phyloP scores from a whole-genome alignment of 1,284 basidiomycete species.

The Rhodofomes roseus region DNA sequence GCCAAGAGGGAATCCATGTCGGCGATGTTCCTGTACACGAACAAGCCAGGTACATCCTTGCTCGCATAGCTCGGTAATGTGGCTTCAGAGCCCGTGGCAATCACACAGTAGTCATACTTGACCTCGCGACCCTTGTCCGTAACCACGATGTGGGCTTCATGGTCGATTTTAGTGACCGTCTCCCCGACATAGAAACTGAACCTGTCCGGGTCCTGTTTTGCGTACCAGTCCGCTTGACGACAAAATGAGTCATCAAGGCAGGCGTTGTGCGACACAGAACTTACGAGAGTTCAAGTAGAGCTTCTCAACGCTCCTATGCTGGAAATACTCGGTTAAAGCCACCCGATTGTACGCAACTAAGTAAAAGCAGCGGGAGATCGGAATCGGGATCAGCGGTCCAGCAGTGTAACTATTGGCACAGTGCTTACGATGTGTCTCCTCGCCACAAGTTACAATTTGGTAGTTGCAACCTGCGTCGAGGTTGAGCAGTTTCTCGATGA shows the following conservation, averaged over 20 bases:
- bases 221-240: constrained; percentile 51
- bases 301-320: constrained; percentile 59
- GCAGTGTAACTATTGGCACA: neutral
- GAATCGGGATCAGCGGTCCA: neutral
- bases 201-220: constrained; percentile 48
- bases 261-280: constrained; percentile 1
- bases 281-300: constrained; percentile 59
- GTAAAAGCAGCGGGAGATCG: neutral
- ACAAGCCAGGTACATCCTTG: constrained; percentile 48
- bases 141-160: constrained; percentile 39
- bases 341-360: constrained; percentile 47
- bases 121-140: constrained; percentile 47
- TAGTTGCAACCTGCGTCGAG: constrained; percentile 48
- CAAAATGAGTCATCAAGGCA: neutral
- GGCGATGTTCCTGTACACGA: constrained; percentile 71
- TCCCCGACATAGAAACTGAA: constrained; percentile 54
- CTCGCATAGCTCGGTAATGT: constrained; percentile 62
- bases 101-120: constrained; percentile 59
- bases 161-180: constrained; percentile 47
- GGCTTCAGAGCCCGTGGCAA: constrained; percentile 72
- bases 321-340: constrained; percentile 62
- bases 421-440: constrained; percentile 38
- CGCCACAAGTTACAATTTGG: constrained; percentile 59
- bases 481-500: constrained; percentile 64
- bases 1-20: constrained; percentile 60